Evolutionary conservation across 164 flowering plant species (phyloP).

Genomic region (Nymphaea colorata): DNA sequence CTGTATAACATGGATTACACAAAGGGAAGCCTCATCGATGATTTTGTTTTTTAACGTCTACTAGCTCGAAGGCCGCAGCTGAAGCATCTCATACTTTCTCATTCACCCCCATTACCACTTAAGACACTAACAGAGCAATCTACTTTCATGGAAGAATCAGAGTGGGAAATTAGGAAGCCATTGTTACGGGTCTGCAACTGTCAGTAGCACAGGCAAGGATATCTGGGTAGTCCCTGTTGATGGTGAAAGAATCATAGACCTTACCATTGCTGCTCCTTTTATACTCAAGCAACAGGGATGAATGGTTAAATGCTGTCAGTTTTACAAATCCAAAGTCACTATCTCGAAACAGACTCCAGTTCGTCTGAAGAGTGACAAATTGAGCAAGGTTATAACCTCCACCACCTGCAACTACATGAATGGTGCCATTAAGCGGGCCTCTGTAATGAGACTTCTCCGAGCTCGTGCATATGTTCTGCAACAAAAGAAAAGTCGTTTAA

Average conservation of each 20-base stretch:
- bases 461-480: constrained; percentile 52
- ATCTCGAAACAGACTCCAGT: constrained; percentile 1
- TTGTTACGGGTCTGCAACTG: not conserved
- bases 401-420: constrained; percentile 41
- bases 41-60: no score
- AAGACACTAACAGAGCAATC: not conserved
- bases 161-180: not conserved
- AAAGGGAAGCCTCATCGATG: no score
- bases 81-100: no score
- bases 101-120: not conserved
- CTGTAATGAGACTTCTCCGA: constrained; percentile 31
- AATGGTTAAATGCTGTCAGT: constrained; percentile 3
- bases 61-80: not conserved
- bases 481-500: not conserved
- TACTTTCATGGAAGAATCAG: not conserved
- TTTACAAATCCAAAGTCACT: constrained; percentile 4
- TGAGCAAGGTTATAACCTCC: not conserved
- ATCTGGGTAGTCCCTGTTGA: not conserved
- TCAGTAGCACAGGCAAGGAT: constrained; percentile 1
- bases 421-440: constrained; percentile 51
- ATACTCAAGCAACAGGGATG: constrained; percentile 1
- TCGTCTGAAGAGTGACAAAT: not conserved
- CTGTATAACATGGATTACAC: no score
- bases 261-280: constrained; percentile 2
- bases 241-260: constrained; percentile 4